Percentiles rank a stretch among this genome's conserved stretches.
phyloP scores from a whole-genome alignment of 2,329 filamentous ascomycete species.

The Alternaria arborescens region DNA sequence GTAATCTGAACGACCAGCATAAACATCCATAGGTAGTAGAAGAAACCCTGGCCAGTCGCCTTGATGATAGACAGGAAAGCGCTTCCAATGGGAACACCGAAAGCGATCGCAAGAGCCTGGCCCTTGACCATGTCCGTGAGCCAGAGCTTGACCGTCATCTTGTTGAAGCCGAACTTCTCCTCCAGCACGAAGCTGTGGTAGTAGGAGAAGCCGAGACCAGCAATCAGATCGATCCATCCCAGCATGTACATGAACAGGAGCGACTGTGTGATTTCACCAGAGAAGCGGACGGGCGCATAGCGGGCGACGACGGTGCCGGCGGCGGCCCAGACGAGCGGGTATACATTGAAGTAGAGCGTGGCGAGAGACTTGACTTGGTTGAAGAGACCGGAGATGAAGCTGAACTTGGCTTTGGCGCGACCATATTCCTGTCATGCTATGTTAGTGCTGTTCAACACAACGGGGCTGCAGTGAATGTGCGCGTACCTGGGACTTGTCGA shows the following conservation, averaged over 20 bases:
- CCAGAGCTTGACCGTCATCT: constrained; percentile 90
- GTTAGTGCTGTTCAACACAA: constrained; percentile 26
- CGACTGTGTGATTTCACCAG: constrained; percentile 92
- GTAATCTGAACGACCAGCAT: constrained; percentile 88
- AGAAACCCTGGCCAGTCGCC: constrained; percentile 92
- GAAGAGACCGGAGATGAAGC: constrained; percentile 81
- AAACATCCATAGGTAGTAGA: constrained; percentile 98
- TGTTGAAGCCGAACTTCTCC: constrained; percentile 98
- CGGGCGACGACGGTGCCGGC: constrained; percentile 77
- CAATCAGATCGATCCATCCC: constrained; percentile 78
- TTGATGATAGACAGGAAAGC: constrained; percentile 94
- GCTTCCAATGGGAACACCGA: constrained; percentile 87
- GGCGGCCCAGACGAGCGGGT: constrained; percentile 88
- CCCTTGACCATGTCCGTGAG: constrained; percentile 91
- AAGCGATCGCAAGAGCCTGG: constrained; percentile 78
- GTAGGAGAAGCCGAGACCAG: constrained; percentile 82
- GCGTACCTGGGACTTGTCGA: constrained; percentile 82
- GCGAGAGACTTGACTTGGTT: constrained; percentile 87
- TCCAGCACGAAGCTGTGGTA: constrained; percentile 97
- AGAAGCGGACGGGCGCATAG: constrained; percentile 80
- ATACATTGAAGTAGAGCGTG: constrained; percentile 88
- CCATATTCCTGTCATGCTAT: constrained; percentile 72
- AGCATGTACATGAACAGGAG: constrained; percentile 92
- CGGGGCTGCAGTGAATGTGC: background rate
- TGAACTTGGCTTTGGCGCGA: constrained; percentile 92